Percentiles rank a stretch among this genome's conserved stretches.
Evolutionary conservation across 2,329 filamentous ascomycete genomes (phyloP).

Genomic region (Boeremia exigua): DNA sequence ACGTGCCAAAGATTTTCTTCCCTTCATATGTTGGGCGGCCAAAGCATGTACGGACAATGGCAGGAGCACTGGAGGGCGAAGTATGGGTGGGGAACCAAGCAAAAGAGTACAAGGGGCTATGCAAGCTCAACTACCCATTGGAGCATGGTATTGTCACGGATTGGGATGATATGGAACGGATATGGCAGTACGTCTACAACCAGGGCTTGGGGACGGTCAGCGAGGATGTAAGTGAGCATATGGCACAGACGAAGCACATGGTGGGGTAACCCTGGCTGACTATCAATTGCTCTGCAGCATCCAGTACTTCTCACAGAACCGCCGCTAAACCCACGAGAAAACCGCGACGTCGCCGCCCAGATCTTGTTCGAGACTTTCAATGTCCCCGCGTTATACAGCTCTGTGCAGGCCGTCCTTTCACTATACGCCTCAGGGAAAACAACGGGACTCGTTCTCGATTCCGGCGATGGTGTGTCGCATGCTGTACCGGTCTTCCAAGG

Average conservation of each 20-base stretch:
- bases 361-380: conserved; percentile 99
- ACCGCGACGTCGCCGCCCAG: conserved; percentile 94
- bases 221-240: conserved; percentile 74
- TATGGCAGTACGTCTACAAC: conserved; percentile 97
- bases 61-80: conserved; percentile 95
- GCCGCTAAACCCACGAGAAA: conserved; percentile 91
- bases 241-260: conserved; percentile 5
- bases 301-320: conserved; percentile 96
- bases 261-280: conserved; percentile 19
- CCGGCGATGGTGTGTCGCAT: conserved; percentile 95
- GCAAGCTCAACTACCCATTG: conserved; percentile 95
- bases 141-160: conserved; percentile 99
- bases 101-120: conserved; percentile 84
- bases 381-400: conserved; percentile 93
- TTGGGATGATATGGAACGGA: conserved; percentile 99
- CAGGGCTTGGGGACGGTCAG: conserved; percentile 95
- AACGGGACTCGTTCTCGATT: conserved; percentile 93
- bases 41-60: conserved; percentile 92
- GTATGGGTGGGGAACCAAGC: conserved; percentile 95
- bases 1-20: conserved; percentile 95
- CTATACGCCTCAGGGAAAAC: conserved; percentile 95
- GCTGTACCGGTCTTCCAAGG: conserved; percentile 98
- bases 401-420: conserved; percentile 94
- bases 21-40: conserved; percentile 96
- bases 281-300: conserved; percentile 62